phyloP scores from a whole-genome alignment of 2,329 filamentous ascomycete species.

The Ophiostoma ulmi region DNA sequence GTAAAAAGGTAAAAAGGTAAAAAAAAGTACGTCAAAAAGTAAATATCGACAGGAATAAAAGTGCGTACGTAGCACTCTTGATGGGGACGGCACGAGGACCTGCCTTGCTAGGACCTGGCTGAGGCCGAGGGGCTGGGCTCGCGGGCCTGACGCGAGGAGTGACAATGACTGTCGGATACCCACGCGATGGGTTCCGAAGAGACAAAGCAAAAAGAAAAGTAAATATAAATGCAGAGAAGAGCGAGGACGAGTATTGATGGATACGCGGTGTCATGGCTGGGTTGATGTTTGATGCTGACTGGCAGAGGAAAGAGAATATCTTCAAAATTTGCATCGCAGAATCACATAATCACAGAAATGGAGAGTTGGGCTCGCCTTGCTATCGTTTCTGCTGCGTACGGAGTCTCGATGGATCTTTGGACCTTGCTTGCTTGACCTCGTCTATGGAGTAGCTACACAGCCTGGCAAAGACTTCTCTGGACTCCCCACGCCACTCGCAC shows the following conservation, averaged over 20 bases:
- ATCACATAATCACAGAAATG: no score
- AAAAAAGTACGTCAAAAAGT: background rate
- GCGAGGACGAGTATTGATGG: no score
- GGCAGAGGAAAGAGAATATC: no score
- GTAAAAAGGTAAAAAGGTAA: background rate
- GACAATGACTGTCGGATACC: background rate
- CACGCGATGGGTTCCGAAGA: background rate
- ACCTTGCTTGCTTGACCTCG: background rate
- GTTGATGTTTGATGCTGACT: no score
- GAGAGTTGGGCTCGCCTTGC: no score
- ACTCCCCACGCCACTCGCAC: background rate
- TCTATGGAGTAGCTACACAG: background rate
- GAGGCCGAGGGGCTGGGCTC: background rate
- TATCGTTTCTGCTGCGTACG: background rate
- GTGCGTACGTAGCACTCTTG: conserved; percentile 7
- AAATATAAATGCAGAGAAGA: no score
- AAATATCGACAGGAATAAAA: background rate
- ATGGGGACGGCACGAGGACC: background rate
- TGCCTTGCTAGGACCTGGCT: conserved; percentile 3
- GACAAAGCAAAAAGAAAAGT: no score
- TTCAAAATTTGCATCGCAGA: no score
- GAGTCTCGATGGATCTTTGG: background rate
- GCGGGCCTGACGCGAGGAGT: background rate
- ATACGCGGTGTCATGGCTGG: background rate
- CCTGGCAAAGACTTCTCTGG: background rate